These are phyloP conservation scores for Kernera saxatilis DNA, from an alignment of 345 rosid genomes.

Conservation along the genomic window DNA sequence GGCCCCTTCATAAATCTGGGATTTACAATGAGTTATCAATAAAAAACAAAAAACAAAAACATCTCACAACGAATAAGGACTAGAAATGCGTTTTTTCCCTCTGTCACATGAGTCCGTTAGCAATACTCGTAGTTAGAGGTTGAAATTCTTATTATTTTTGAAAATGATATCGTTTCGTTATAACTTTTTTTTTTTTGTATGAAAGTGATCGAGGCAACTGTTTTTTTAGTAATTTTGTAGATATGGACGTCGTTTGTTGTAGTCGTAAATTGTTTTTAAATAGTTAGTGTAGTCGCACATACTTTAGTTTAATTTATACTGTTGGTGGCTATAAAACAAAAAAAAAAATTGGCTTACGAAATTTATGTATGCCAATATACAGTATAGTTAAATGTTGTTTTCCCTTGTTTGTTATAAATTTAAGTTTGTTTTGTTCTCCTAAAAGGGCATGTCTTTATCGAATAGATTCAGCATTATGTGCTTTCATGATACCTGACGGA, in stretches of 20 bases:
- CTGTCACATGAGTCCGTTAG: background rate
- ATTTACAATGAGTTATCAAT: too few relatives aligned
- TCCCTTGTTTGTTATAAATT: background rate
- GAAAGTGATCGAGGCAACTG: background rate
- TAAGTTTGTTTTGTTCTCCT: constrained; percentile 11
- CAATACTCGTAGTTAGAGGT: background rate
- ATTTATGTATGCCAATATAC: background rate
- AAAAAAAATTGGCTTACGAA: background rate
- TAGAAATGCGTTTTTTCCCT: too few relatives aligned
- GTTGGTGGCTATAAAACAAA: background rate
- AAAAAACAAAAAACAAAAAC: too few relatives aligned
- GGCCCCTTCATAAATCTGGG: too few relatives aligned
- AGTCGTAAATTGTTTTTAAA: background rate
- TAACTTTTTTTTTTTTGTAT: background rate
- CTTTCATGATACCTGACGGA: constrained; percentile 14
- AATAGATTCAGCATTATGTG: constrained; percentile 16
- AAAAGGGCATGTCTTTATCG: constrained; percentile 16
- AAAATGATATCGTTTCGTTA: background rate
- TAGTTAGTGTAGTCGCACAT: background rate
- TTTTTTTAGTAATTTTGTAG: background rate
- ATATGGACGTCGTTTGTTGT: background rate
- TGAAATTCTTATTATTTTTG: background rate
- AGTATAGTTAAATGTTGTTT: background rate
- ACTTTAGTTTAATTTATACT: background rate
- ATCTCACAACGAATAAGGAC: too few relatives aligned